Evolutionary conservation across 2,329 filamentous ascomycete species (phyloP).

Genomic region (Phyllosticta citriasiana): DNA sequence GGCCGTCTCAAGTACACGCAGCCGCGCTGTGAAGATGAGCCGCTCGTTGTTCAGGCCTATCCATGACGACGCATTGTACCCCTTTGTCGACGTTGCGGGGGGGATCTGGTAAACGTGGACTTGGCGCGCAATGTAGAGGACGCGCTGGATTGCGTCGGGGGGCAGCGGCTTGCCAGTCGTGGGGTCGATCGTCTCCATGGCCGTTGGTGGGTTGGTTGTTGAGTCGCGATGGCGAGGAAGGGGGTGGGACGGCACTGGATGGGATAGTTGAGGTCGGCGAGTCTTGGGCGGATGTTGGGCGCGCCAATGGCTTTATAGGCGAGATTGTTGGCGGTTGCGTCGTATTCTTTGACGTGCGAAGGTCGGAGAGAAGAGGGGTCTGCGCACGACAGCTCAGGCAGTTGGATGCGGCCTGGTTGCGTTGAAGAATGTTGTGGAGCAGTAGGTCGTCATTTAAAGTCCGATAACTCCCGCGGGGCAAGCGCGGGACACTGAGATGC

Average conservation of each 20-base stretch:
- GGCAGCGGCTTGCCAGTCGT: constrained; percentile 59
- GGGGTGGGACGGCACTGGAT: background rate
- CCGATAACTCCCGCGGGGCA: constrained; percentile 2
- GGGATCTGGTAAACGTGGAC: constrained; percentile 87
- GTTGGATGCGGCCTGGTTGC: background rate
- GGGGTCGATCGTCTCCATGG: constrained; percentile 59
- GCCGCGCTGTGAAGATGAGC: constrained; percentile 76
- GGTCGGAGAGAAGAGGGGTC: background rate
- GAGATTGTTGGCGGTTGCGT: background rate
- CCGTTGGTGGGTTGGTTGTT: constrained; percentile 7
- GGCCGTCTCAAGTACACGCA: constrained; percentile 70
- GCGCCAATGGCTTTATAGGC: background rate
- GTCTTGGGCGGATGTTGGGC: background rate
- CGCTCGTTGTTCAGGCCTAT: constrained; percentile 55
- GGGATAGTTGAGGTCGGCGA: background rate
- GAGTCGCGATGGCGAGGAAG: background rate
- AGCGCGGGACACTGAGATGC: background rate
- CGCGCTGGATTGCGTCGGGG: constrained; percentile 69
- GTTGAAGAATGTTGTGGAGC: background rate
- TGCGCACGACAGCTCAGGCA: background rate
- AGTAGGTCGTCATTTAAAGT: background rate
- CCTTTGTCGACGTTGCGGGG: constrained; percentile 65
- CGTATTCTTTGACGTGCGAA: background rate
- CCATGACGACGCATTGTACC: constrained; percentile 70
- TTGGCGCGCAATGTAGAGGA: constrained; percentile 64